Percentiles rank a stretch among this genome's conserved stretches.
These are phyloP conservation scores for Ustilago lituana DNA, from an alignment of 1,284 basidiomycete species.

Conservation along the genomic window DNA sequence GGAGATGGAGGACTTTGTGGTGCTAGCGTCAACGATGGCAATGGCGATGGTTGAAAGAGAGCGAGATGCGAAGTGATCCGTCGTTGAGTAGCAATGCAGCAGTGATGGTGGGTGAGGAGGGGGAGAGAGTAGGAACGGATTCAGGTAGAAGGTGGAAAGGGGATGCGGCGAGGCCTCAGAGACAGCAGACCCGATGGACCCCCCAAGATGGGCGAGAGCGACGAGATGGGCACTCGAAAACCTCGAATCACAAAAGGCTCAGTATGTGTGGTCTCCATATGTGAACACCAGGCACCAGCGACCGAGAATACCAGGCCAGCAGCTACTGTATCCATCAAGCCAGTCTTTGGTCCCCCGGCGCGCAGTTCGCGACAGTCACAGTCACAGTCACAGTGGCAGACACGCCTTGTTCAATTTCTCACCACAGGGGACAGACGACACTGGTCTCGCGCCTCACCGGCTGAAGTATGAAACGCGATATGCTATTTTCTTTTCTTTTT, in stretches of 20 bases:
- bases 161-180: background rate
- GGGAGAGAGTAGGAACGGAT: slow-evolving; percentile 24
- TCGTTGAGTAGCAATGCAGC: too few relatives aligned
- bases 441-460: too few relatives aligned
- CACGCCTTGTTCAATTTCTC: too few relatives aligned
- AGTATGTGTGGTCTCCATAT: too few relatives aligned
- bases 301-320: too few relatives aligned
- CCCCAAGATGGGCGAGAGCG: slow-evolving; percentile 1
- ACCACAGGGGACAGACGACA: too few relatives aligned
- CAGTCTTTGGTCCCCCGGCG: too few relatives aligned
- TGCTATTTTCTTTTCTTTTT: background rate
- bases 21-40: too few relatives aligned
- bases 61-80: background rate
- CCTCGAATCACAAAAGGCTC: slow-evolving; percentile 4
- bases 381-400: too few relatives aligned
- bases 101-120: background rate
- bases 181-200: slow-evolving; percentile 3
- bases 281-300: slow-evolving; percentile 1
- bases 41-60: background rate
- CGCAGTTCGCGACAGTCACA: background rate
- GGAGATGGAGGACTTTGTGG: too few relatives aligned
- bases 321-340: background rate
- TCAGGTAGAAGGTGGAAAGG: background rate
- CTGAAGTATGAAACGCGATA: background rate
- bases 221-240: background rate